Evolutionary conservation across 2,329 filamentous ascomycete genomes (phyloP), one percentile per base, ranked within the genome.

Genomic region (Aciculosporium take): DNA sequence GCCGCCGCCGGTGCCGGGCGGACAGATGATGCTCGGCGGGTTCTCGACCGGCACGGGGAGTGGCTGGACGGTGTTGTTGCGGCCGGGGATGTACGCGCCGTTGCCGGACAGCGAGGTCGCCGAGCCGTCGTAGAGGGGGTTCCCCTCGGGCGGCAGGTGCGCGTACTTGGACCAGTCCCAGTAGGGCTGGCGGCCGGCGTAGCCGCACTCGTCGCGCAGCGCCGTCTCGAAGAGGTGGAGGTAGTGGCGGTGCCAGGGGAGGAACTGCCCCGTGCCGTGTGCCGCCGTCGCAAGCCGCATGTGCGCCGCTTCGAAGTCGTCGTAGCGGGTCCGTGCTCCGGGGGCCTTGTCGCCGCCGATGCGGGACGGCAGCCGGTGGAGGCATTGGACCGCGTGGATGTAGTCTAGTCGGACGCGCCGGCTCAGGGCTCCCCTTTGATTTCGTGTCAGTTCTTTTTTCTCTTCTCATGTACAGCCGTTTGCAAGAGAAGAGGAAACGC

Each of bases 231-330:
- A 66, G 1, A 53, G 41, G 45, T 54, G 60, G 2, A 57, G 48
- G 43, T 61, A 67, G 47, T 62, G 62, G 15, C 64, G 53, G 46
- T 67, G 64, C 64, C 63, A 67, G 8, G 60, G 44, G 4, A 45
- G 24, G 4, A 45, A 31, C 2, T 40, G 9, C 3, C 34, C 44
- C 37, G 36, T 20, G 20, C 1, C 23, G 20, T 27, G 34, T 5
- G 32, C 15, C 12, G 15, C 23, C 9, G 7, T 17, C 29, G 36
- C 13, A 18, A 24, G 20, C 32, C 20, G 12, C 15, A 43, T 43
- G 25, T 45, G 44, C 15, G 44, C 25, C 9, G 18, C 42, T 6
- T 24, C 32, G 29, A 45, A 45, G 23, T 43, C 44, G 18, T 45
- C 44, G 5, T 28, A 32, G 27, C 44, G 40, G n/a, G 36, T 40